Conservation (phyloP, 2,329 filamentous ascomycete genomes). For the Rhynchosporium agropyri region DNA sequence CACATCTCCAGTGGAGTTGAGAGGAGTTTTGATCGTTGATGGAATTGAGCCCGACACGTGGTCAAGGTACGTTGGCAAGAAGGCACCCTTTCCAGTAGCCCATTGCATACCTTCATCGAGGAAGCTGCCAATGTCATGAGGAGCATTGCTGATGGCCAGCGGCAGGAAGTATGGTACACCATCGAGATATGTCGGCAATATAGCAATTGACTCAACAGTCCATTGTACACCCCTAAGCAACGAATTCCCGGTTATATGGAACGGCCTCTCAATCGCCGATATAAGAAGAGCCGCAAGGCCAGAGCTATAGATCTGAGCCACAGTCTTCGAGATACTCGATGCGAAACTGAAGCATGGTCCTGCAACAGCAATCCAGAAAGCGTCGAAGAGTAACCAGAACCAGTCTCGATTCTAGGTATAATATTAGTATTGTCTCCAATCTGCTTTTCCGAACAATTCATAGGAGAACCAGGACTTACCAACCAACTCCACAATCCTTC, state of each 20-base stretch:
- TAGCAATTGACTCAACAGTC: too few species aligned
- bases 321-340: not conserved
- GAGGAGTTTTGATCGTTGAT: not conserved
- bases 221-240: too few species aligned
- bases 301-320: not conserved
- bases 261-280: too few species aligned
- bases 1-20: not conserved
- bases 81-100: too few species aligned
- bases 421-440: not conserved
- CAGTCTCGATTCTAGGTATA: not conserved
- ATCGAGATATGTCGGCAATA: too few species aligned
- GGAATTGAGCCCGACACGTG: not conserved
- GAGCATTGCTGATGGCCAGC: too few species aligned
- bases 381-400: not conserved
- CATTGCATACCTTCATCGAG: too few species aligned
- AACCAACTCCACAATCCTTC: not conserved
- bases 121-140: too few species aligned
- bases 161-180: too few species aligned
- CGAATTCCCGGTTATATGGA: too few species aligned
- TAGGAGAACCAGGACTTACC: not conserved
- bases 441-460: not conserved
- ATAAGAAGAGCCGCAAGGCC: too few species aligned
- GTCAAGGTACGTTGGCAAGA: too few species aligned
- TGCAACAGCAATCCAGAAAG: not conserved
- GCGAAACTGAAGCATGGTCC: not conserved